Conservation (phyloP, 1,284 basidiomycete species). For the Naganishia albida region DNA sequence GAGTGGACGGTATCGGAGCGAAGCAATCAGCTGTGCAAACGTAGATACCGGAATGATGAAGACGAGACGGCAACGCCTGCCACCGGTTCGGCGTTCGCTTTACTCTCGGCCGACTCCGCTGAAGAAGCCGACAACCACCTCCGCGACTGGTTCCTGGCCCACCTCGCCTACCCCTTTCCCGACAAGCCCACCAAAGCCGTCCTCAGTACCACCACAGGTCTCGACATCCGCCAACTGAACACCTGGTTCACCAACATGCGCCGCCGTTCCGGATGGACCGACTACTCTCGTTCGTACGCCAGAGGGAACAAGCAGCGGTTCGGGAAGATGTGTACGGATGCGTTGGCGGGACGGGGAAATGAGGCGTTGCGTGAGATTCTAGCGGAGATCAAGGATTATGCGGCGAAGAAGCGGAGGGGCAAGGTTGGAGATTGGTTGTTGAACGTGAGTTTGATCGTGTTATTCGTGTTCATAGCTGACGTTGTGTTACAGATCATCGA, state of each 20-base stretch:
- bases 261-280: slow-evolving; percentile 27
- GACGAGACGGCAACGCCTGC: no score
- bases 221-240: slow-evolving; percentile 18
- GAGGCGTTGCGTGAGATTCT: slow-evolving; percentile 17
- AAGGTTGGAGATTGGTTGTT: slow-evolving; percentile 32
- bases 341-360: slow-evolving; percentile 7
- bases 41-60: no score
- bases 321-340: slow-evolving; percentile 6
- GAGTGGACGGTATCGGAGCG: no score
- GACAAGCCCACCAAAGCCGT: slow-evolving; percentile 5
- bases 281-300: not conserved
- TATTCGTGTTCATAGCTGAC: not conserved
- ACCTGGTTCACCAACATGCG: slow-evolving; percentile 34
- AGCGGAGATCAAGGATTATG: slow-evolving; percentile 21
- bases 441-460: slow-evolving; percentile 22
- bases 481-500: slow-evolving; percentile 10
- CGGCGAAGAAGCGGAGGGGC: slow-evolving; percentile 9
- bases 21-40: no score
- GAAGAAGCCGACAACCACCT: slow-evolving; percentile 17
- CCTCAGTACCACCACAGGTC: not conserved
- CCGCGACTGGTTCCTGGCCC: slow-evolving; percentile 28
- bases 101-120: no score
- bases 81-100: no score
- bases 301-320: slow-evolving; percentile 17
- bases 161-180: slow-evolving; percentile 31